Percentiles rank a stretch among this genome's conserved stretches.
Evolutionary conservation across 2,329 filamentous ascomycete genomes (phyloP).

Genomic region (Teratosphaeria epicoccoides): DNA sequence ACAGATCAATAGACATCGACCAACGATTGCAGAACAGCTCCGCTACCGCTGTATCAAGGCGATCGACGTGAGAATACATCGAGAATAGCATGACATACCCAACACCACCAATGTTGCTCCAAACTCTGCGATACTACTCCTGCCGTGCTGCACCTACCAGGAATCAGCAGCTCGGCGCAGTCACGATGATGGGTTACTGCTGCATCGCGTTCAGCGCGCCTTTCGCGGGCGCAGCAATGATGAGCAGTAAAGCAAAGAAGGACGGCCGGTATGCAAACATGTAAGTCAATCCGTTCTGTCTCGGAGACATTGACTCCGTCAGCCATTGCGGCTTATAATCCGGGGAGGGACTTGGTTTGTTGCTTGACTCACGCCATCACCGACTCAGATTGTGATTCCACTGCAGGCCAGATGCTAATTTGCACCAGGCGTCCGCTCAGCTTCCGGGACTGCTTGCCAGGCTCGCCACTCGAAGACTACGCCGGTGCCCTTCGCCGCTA

Average conservation of each 20-base stretch:
- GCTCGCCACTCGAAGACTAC: conserved; percentile 25
- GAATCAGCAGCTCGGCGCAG: conserved; percentile 18
- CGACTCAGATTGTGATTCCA: neutral
- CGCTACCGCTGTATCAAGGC: neutral
- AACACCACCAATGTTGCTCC: conserved; percentile 11
- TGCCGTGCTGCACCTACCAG: conserved; percentile 11
- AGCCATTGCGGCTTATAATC: too few species aligned
- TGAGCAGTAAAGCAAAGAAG: conserved; percentile 21
- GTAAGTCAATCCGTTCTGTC: conserved; percentile 11
- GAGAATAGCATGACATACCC: conserved; percentile 46
- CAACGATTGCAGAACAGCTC: neutral
- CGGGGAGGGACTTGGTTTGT: too few species aligned
- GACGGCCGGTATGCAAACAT: conserved; percentile 23
- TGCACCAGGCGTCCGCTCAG: conserved; percentile 23
- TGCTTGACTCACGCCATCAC: neutral
- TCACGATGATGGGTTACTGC: conserved; percentile 23
- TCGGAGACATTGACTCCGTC: neutral
- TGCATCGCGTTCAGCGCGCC: conserved; percentile 26
- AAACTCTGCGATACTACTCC: conserved; percentile 20
- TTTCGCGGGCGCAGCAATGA: conserved; percentile 25
- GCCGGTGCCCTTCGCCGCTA: conserved; percentile 16
- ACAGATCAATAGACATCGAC: neutral
- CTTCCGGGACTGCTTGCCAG: conserved; percentile 27
- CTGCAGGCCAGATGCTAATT: neutral
- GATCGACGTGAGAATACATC: neutral